Percentiles rank a stretch among this genome's conserved stretches.
Conservation (phyloP, 768 basidiomycete species). For the Mycena olivaceomarginata region DNA sequence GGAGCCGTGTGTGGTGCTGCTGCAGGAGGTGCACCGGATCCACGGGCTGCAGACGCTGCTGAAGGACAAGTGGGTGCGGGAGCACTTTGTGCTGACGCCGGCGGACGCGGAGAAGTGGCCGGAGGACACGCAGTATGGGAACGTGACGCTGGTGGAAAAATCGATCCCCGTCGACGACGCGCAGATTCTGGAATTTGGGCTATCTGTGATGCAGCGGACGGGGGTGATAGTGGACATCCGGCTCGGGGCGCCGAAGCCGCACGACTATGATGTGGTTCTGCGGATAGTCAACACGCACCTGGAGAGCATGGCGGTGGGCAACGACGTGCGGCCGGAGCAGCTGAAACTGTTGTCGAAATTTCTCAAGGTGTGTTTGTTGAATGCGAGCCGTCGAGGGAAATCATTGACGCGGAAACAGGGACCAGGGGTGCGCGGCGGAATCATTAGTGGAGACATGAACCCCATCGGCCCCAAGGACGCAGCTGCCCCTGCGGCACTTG, state of each 20-base stretch:
- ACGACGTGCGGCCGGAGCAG: conserved; percentile 66
- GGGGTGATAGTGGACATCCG: conserved; percentile 77
- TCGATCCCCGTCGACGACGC: conserved; percentile 65
- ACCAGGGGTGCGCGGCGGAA: conserved; percentile 69
- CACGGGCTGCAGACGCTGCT: conserved; percentile 70
- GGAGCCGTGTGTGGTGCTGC: conserved; percentile 76
- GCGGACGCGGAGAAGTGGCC: conserved; percentile 75
- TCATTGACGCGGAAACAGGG: conserved; percentile 20
- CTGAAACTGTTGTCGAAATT: conserved; percentile 70
- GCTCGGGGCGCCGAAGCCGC: conserved; percentile 57
- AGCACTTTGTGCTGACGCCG: conserved; percentile 76
- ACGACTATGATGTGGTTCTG: conserved; percentile 65
- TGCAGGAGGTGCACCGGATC: conserved; percentile 77
- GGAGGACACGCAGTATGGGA: conserved; percentile 71
- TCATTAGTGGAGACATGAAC: conserved; percentile 87
- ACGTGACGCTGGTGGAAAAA: conserved; percentile 80
- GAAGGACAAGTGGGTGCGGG: conserved; percentile 77
- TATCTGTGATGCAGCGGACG: conserved; percentile 70
- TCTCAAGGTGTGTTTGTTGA: conserved; percentile 60
- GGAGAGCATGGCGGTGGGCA: conserved; percentile 75
- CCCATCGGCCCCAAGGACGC: conserved; percentile 70
- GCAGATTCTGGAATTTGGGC: conserved; percentile 71
- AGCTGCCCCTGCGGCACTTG: conserved; percentile 62
- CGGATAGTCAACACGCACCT: conserved; percentile 85
- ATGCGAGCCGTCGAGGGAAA: background rate